phyloP scores from a whole-genome alignment of 345 rosid genomes.

The Eucalyptus cloeziana region DNA sequence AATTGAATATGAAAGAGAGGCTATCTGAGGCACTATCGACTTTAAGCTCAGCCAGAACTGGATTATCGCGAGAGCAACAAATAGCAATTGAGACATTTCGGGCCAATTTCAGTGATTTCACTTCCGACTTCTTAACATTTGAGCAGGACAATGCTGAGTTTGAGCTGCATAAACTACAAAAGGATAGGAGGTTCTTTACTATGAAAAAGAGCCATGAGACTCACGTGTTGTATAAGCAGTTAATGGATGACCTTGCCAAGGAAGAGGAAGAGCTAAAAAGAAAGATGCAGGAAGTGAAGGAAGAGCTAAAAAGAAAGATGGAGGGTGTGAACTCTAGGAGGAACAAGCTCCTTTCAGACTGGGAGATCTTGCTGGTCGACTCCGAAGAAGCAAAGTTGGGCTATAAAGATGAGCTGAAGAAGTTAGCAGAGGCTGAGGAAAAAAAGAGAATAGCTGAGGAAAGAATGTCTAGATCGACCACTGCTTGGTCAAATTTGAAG shows the following conservation, averaged over 20 bases:
- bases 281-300: not conserved
- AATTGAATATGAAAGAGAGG: not conserved
- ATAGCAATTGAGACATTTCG: not conserved
- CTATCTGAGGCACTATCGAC: not conserved
- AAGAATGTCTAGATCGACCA: too few relatives aligned
- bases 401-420: too few relatives aligned
- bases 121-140: not conserved
- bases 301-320: too few relatives aligned
- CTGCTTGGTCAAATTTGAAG: too few relatives aligned
- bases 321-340: not conserved
- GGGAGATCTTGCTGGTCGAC: too few relatives aligned
- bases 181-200: not conserved
- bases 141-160: not conserved
- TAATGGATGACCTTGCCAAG: not conserved
- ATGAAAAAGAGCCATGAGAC: not conserved
- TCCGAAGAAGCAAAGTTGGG: too few relatives aligned
- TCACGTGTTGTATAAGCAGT: not conserved
- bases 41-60: not conserved
- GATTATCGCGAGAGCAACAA: not conserved
- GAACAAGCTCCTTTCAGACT: too few relatives aligned
- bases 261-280: not conserved
- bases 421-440: too few relatives aligned
- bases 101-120: not conserved
- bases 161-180: not conserved
- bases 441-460: too few relatives aligned